phyloP scores from a whole-genome alignment of 139 green algal species.

The Auxenochlorella pyrenoidosa region DNA sequence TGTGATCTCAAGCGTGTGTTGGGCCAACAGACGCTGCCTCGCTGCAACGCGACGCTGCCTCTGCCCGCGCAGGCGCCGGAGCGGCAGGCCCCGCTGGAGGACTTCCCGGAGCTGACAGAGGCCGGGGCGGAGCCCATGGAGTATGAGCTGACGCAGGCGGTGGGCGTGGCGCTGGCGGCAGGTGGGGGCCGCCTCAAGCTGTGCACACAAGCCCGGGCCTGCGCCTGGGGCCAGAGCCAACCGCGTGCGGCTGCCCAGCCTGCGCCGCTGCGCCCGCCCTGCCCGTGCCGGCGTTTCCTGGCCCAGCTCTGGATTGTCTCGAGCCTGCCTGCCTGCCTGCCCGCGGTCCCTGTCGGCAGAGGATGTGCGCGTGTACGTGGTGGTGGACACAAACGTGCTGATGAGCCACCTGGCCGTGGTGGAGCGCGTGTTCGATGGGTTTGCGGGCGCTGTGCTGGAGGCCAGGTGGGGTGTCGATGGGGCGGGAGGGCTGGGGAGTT shows the following conservation, averaged over 20 bases:
- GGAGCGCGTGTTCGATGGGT: slow-evolving; percentile 24
- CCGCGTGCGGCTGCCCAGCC: no score
- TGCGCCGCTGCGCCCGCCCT: no score
- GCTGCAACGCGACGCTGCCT: no score
- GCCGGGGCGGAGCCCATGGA: slow-evolving; percentile 32
- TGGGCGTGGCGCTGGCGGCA: neutral
- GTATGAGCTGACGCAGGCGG: neutral
- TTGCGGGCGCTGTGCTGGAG: neutral
- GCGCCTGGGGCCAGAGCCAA: neutral
- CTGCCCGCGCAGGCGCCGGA: neutral
- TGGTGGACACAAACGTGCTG: slow-evolving; percentile 61
- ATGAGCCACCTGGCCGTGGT: slow-evolving; percentile 38
- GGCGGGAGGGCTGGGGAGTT: no score
- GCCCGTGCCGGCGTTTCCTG: neutral
- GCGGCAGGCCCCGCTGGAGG: neutral
- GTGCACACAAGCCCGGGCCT: no score
- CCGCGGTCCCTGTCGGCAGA: neutral
- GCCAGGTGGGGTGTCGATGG: neutral
- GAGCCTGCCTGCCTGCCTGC: neutral
- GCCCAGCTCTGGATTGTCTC: neutral
- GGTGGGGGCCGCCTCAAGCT: neutral
- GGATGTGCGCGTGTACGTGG: slow-evolving; percentile 37
- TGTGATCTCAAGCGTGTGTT: no score
- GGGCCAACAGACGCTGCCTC: no score
- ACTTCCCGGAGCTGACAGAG: slow-evolving; percentile 21